Base-by-base conservation (phyloP, 805 yeast genomes). In the Saccharomycopsis fermentans region DNA sequence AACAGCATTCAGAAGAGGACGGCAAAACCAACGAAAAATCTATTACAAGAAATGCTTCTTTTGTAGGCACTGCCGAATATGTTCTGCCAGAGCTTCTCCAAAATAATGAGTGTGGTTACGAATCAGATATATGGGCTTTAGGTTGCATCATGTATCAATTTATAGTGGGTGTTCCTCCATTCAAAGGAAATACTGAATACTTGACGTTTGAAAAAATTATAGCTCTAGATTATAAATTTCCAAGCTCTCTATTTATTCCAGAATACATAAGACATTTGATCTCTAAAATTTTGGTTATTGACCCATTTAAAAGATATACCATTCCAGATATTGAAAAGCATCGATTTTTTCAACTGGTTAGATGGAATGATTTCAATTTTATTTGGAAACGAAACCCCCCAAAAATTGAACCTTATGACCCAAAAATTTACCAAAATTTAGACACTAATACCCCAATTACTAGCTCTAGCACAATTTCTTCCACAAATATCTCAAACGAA, bases 1-100 rank as follows among this genome's bases (percentile, higher is more conserved):
- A 65, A 29, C 73, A 70, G 1, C 69, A 67, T n/a, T 76, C 72
- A 32, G 73, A 69, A 37, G 72, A 75, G 16, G 71, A 75, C 19
- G 67, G 68, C 17, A 67, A 66, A n/a, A 58, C 61, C 47, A 34
- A 39, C 16, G 61, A 52, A 5, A 58, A 51, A 26, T 40, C 54
- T 3, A 57, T 64, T 14, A 62, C 62, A 12, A 65, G 69, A 26
- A 73, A 82, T 26, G 87, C 88, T 5, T 90, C 97, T 0, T 94
- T 92, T 74, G 98, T 92, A 2, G 99, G 99, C 0, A 92, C 99
- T 0, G 98, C 98, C 0, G 97, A 91, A 68, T 91, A 91, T 67
- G 97, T 94, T 2, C 85, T 96, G 0, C 99, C 98, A 0, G 99
- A 94, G 69, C 73, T 94, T 47, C 74, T 94, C 54, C 79, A 83